Conservation (phyloP, 2,329 filamentous ascomycete species). For the Claviceps sp. region DNA sequence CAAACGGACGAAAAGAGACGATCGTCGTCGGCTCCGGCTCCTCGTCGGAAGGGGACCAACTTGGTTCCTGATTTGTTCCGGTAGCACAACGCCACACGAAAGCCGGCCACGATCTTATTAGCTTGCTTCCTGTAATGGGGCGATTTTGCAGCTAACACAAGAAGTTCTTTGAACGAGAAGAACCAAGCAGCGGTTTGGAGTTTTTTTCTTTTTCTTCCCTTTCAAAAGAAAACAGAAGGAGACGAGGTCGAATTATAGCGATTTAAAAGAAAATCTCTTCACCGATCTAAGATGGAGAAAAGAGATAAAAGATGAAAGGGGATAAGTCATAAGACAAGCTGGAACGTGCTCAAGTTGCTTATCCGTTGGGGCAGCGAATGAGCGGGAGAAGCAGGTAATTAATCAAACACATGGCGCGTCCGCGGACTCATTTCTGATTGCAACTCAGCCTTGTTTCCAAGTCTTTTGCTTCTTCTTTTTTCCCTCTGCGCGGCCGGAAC, state of each 20-base stretch:
- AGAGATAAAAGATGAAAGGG: neutral
- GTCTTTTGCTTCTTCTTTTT: conserved; percentile 1
- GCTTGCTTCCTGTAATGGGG: neutral
- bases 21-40: conserved; percentile 6
- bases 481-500: neutral
- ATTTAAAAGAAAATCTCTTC: conserved; percentile 1
- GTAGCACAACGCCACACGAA: neutral
- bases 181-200: neutral
- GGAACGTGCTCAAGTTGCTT: neutral
- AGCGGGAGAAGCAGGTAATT: neutral
- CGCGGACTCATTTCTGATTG: neutral
- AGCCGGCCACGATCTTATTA: neutral
- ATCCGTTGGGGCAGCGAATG: neutral
- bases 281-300: neutral
- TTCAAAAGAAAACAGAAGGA: neutral
- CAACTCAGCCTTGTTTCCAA: neutral
- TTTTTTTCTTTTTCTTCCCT: neutral
- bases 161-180: neutral
- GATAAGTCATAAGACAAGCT: neutral
- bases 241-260: neutral
- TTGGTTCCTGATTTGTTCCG: neutral
- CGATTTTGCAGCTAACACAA: no score
- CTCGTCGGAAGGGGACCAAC: neutral
- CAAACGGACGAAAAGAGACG: neutral
- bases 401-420: neutral